Evolutionary conservation across 345 rosid species (phyloP).

Genomic region (Iberis pinnata): DNA sequence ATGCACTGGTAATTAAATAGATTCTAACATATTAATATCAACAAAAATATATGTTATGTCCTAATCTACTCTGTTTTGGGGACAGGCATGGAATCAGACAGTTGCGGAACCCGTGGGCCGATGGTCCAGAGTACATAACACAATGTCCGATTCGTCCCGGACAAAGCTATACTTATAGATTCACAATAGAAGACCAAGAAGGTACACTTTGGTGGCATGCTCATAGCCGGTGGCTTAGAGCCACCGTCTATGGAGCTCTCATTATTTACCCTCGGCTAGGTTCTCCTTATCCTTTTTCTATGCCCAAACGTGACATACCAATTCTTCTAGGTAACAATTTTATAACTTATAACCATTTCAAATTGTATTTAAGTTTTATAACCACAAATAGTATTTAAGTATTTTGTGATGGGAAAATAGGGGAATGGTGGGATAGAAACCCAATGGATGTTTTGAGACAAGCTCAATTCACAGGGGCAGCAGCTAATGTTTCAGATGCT

Average conservation of each 20-base stretch:
- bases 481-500: slow-evolving; percentile 65
- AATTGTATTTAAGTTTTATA: neutral
- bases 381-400: neutral
- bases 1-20: slow-evolving; percentile 59
- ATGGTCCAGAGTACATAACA: slow-evolving; percentile 66
- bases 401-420: slow-evolving; percentile 24
- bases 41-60: neutral
- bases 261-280: slow-evolving; percentile 61
- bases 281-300: slow-evolving; percentile 56
- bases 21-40: no score
- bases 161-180: slow-evolving; percentile 44
- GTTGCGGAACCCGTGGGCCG: slow-evolving; percentile 64
- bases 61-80: neutral
- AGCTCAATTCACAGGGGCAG: slow-evolving; percentile 48
- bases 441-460: slow-evolving; percentile 47
- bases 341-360: neutral
- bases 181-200: slow-evolving; percentile 55
- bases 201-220: slow-evolving; percentile 76
- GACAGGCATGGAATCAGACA: slow-evolving; percentile 67
- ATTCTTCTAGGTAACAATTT: slow-evolving; percentile 41
- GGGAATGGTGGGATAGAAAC: slow-evolving; percentile 74
- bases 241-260: slow-evolving; percentile 58
- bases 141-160: slow-evolving; percentile 65
- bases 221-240: slow-evolving; percentile 62
- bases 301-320: slow-evolving; percentile 46